A percentile compares a stretch with the other conserved stretches of the same genome.
Evolutionary conservation across 495 filamentous ascomycete species (phyloP).

Genomic region (Xylaria bambusicola): DNA sequence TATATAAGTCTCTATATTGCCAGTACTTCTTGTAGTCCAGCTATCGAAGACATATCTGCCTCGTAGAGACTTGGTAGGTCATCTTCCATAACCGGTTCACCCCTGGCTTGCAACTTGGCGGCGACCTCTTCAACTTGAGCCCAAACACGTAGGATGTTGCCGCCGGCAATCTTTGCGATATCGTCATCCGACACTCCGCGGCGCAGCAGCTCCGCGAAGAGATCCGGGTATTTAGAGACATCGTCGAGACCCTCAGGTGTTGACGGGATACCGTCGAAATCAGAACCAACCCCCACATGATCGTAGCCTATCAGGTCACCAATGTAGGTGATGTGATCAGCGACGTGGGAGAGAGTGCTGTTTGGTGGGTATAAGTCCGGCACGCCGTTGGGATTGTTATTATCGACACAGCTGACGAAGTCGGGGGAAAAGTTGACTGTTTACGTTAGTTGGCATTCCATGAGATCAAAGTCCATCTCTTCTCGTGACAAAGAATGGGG

Average conservation of each 20-base stretch:
- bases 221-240: constrained; percentile 78
- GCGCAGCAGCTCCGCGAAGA: constrained; percentile 72
- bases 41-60: not conserved
- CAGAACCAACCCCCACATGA: constrained; percentile 72
- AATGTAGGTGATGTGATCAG: constrained; percentile 70
- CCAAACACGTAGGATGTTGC: constrained; percentile 78
- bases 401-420: constrained; percentile 70
- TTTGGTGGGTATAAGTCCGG: constrained; percentile 61
- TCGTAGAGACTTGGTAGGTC: constrained; percentile 29
- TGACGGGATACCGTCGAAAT: constrained; percentile 67
- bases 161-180: constrained; percentile 66
- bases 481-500: not conserved
- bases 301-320: constrained; percentile 70
- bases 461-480: too few relatives aligned
- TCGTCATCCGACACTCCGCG: constrained; percentile 69
- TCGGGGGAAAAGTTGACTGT: constrained; percentile 67
- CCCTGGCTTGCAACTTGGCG: constrained; percentile 57
- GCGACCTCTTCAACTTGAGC: constrained; percentile 67
- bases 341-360: constrained; percentile 78
- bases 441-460: constrained; percentile 12
- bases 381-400: constrained; percentile 59
- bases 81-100: constrained; percentile 67
- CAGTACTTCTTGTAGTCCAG: not conserved
- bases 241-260: constrained; percentile 69
- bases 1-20: not conserved